Conservation (phyloP, 768 basidiomycete species). For the Suillus discolor region DNA sequence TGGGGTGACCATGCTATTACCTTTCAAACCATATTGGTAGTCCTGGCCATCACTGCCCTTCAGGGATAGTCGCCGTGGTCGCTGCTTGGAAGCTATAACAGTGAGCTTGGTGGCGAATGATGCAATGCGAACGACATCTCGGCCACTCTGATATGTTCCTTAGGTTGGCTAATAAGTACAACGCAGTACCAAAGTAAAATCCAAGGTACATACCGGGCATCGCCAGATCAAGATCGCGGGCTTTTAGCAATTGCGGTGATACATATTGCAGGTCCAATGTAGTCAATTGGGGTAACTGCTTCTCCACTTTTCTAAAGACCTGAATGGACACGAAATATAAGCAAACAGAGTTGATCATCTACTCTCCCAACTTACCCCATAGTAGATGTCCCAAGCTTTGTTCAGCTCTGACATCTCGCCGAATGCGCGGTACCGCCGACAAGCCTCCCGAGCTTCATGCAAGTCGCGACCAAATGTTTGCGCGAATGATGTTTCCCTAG, state of each 20-base stretch:
- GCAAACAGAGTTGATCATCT: conserved; percentile 6
- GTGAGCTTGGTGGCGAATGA: conserved; percentile 88
- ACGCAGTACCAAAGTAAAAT: not conserved
- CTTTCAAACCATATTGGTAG: conserved; percentile 91
- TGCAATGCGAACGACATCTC: conserved; percentile 76
- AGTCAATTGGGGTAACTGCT: conserved; percentile 85
- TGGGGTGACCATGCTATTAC: conserved; percentile 37
- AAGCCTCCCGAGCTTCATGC: conserved; percentile 89
- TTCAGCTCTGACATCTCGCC: conserved; percentile 90
- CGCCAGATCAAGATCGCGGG: conserved; percentile 90
- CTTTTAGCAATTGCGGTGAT: conserved; percentile 87
- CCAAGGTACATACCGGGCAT: conserved; percentile 69
- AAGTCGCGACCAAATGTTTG: conserved; percentile 94
- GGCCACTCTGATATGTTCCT: conserved; percentile 94
- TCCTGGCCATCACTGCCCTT: conserved; percentile 92
- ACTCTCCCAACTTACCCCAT: conserved; percentile 59
- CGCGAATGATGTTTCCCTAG: conserved; percentile 91
- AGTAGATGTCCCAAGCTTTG: conserved; percentile 99
- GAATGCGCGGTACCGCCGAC: conserved; percentile 80
- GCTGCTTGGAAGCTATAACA: conserved; percentile 96
- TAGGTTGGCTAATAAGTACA: not conserved
- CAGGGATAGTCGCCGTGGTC: conserved; percentile 84
- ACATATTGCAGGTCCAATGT: conserved; percentile 96
- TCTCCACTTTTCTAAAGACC: conserved; percentile 97
- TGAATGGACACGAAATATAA: conserved; percentile 29